Percentiles rank a stretch among this genome's conserved stretches.
These are phyloP conservation scores for Thalia dealbata DNA, from an alignment of 176 grass and related monocot genomes.

Conservation along the genomic window DNA sequence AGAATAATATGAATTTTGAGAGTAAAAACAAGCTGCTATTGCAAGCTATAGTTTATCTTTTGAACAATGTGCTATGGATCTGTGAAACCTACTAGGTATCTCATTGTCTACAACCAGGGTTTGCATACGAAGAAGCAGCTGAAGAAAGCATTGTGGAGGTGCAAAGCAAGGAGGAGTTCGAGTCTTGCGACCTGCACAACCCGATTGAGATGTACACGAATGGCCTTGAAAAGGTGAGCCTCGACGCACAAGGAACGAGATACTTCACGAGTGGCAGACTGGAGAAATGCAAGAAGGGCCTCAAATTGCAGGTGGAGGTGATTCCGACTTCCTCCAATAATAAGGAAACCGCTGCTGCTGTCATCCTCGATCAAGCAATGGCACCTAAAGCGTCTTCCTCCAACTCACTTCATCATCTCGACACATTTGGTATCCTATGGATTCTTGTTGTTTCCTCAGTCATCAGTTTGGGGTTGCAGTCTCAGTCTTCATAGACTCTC, in stretches of 20 bases:
- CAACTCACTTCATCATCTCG: background rate
- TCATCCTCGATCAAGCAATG: background rate
- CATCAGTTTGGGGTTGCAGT: too few relatives aligned
- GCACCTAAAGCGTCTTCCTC: background rate
- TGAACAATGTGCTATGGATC: too few relatives aligned
- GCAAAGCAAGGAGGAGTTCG: constrained; percentile 7
- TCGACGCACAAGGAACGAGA: background rate
- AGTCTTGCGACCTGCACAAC: constrained; percentile 16
- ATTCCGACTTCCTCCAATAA: too few relatives aligned
- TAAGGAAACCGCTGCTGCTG: too few relatives aligned
- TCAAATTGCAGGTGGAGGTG: constrained; percentile 20
- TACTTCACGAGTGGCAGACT: constrained; percentile 1
- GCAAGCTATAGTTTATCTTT: too few relatives aligned
- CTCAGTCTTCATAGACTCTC: background rate
- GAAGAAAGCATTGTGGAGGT: constrained; percentile 9
- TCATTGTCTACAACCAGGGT: background rate
- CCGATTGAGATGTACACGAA: constrained; percentile 5
- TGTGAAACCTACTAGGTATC: too few relatives aligned
- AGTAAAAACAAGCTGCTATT: too few relatives aligned
- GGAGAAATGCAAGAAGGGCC: constrained; percentile 4
- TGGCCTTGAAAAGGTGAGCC: constrained; percentile 15
- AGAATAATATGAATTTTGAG: too few relatives aligned
- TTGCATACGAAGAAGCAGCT: constrained; percentile 2
- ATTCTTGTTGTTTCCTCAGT: background rate
- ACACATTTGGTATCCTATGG: background rate